These are phyloP conservation scores for Tolypocladium guangdongense DNA, from an alignment of 2,329 filamentous ascomycete species.

Conservation along the genomic window DNA sequence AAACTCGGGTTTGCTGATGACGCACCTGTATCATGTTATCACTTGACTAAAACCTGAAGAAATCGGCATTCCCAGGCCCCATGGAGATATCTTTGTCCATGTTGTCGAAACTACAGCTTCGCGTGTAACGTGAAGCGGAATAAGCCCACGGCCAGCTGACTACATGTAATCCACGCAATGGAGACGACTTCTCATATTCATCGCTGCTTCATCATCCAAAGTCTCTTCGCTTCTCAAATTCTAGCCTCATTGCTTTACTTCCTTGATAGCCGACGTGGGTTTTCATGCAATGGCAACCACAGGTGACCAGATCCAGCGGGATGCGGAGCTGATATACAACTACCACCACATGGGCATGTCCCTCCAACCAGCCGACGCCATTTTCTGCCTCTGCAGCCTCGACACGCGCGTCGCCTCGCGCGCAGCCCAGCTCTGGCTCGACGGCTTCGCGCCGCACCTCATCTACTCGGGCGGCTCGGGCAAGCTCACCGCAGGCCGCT, in stretches of 20 bases:
- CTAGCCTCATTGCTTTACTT: not conserved
- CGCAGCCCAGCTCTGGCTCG: slow-evolving; percentile 30
- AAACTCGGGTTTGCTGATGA: too few species aligned
- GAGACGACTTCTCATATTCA: not conserved
- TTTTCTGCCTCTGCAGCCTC: slow-evolving; percentile 37
- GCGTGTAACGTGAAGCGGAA: too few species aligned
- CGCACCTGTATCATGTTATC: too few species aligned
- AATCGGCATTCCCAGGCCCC: too few species aligned
- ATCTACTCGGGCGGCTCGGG: slow-evolving; percentile 34
- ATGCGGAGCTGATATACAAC: slow-evolving; percentile 29
- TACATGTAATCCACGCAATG: too few species aligned
- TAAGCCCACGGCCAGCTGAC: not conserved
- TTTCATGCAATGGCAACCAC: not conserved
- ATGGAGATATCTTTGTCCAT: too few species aligned
- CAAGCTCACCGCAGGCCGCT: slow-evolving; percentile 26
- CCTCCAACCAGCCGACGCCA: slow-evolving; percentile 24
- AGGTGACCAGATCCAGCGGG: slow-evolving; percentile 6
- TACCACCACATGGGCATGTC: slow-evolving; percentile 31
- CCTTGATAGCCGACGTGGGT: too few species aligned
- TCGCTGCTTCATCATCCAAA: not conserved
- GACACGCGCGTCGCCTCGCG: slow-evolving; percentile 31
- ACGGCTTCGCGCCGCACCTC: slow-evolving; percentile 24
- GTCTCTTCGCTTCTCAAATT: not conserved
- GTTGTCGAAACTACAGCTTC: too few species aligned
- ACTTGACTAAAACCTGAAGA: too few species aligned